These are phyloP conservation scores for Cucumis variabilis DNA, from an alignment of 331 rosid genomes.

Conservation along the genomic window DNA sequence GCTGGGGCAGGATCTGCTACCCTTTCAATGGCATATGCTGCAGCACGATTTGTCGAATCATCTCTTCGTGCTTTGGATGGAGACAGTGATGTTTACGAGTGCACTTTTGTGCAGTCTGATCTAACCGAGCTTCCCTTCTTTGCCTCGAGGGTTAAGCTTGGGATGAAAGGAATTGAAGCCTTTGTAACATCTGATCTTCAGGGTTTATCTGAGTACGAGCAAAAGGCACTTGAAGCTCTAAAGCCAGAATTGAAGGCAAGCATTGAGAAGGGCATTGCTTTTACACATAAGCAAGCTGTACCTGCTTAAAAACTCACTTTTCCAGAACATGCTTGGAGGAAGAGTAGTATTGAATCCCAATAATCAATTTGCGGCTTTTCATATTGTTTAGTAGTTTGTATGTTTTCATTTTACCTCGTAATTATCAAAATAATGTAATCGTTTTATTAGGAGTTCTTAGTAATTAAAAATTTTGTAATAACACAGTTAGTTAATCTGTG, in stretches of 20 bases:
- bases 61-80: too few relatives aligned
- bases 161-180: slow-evolving; percentile 86
- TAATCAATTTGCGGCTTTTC: not conserved
- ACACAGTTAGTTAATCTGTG: slow-evolving; percentile 33
- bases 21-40: too few relatives aligned
- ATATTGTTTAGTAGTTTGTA: slow-evolving; percentile 54
- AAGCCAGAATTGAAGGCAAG: slow-evolving; percentile 91
- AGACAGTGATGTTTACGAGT: too few relatives aligned
- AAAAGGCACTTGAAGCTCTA: slow-evolving; percentile 91
- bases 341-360: slow-evolving; percentile 15
- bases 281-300: slow-evolving; percentile 77
- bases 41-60: too few relatives aligned
- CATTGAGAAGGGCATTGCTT: slow-evolving; percentile 89
- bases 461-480: slow-evolving; percentile 55
- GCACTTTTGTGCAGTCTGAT: too few relatives aligned
- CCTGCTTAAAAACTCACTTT: slow-evolving; percentile 46
- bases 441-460: slow-evolving; percentile 19
- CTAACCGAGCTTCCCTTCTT: too few relatives aligned
- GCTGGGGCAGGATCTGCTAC: too few relatives aligned
- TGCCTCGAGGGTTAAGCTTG: slow-evolving; percentile 89
- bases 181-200: slow-evolving; percentile 79
- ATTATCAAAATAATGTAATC: slow-evolving; percentile 35
- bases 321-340: not conserved
- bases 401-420: slow-evolving; percentile 32
- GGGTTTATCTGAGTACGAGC: slow-evolving; percentile 89